Evolutionary conservation across 1,139 yeast genomes (phyloP).

Genomic region (Kazachstania sp.): DNA sequence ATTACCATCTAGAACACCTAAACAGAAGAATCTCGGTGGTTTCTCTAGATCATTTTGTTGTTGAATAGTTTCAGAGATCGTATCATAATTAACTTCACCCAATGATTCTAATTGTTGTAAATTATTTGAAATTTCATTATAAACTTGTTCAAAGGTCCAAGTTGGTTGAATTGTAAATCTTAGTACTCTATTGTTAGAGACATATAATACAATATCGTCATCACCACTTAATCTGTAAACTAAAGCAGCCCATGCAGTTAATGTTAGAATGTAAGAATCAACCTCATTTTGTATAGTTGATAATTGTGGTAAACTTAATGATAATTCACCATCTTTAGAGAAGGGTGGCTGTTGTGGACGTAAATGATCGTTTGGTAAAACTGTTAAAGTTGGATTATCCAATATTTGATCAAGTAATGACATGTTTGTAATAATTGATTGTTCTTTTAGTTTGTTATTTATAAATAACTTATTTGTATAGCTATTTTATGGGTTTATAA

Average conservation of each 20-base stretch:
- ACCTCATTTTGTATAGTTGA: constrained; percentile 20
- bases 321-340: constrained; percentile 48
- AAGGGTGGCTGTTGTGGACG: constrained; percentile 67
- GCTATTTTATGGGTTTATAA: neutral
- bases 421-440: constrained; percentile 46
- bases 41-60: constrained; percentile 42
- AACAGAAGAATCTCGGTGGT: constrained; percentile 51
- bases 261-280: constrained; percentile 43
- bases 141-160: constrained; percentile 46
- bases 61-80: constrained; percentile 47
- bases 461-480: constrained; percentile 32
- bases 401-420: constrained; percentile 35
- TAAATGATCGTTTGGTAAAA: constrained; percentile 79
- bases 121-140: constrained; percentile 13
- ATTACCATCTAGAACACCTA: constrained; percentile 20
- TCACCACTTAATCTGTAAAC: constrained; percentile 83
- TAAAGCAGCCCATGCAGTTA: constrained; percentile 65
- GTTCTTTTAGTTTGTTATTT: constrained; percentile 74
- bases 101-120: constrained; percentile 37
- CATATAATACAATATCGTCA: constrained; percentile 82
- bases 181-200: constrained; percentile 48
- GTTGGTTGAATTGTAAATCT: constrained; percentile 51
- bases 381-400: constrained; percentile 77
- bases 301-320: constrained; percentile 35
- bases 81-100: constrained; percentile 45